Evolutionary conservation across 1,139 yeast species (phyloP), one percentile per base, ranked within the genome.

Genomic region (Meyerozyma elateridarum): DNA sequence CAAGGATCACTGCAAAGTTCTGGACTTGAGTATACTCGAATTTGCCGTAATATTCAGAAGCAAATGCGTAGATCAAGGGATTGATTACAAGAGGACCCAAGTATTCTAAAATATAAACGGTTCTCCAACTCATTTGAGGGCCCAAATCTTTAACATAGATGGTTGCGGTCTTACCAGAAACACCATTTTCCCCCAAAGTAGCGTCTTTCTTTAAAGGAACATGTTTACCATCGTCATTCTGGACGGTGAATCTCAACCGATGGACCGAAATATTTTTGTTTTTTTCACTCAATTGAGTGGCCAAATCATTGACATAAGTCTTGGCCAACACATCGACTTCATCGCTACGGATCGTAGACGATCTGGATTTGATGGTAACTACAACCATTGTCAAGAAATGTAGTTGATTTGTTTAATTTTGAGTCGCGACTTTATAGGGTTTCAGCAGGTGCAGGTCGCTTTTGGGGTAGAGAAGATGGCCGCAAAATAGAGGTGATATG

Each of bases 51-150:
- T 46, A 58, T 34, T 49, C 48, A 30, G 53, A 54, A 24, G 42
- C 45, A 5, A 46, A 43, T 40, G 56, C 73, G 55, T 77, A 89
- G 40, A 84, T 64, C 20, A 85, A 39, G 2, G 88, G 76, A 56
- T 89, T 96, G 48, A 89, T 70, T 30, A 88, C 35, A 39, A 91
- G 64, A 3, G 98, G 98, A 4, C 97, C 97, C 14, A 85, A 51
- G 56, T 91, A 91, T 61, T 91, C 98, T 44, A 85, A 66, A 35
- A 85, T 49, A 52, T 79, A 91, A 18, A 91, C 97, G 5, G 89
- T 73, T 59, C 85, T 73, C 96, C 97, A 91, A 3, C 82, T 79
- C 39, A 91, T 76, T 61, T 91, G 98, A 1, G 94, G 93, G 14
- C 97, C 98, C 42, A 91, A 70, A 50, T 89, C 97, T 55, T 89